These are phyloP conservation scores for Colletotrichum lindemuthianum DNA, from an alignment of 2,329 filamentous ascomycete species.

Conservation along the genomic window DNA sequence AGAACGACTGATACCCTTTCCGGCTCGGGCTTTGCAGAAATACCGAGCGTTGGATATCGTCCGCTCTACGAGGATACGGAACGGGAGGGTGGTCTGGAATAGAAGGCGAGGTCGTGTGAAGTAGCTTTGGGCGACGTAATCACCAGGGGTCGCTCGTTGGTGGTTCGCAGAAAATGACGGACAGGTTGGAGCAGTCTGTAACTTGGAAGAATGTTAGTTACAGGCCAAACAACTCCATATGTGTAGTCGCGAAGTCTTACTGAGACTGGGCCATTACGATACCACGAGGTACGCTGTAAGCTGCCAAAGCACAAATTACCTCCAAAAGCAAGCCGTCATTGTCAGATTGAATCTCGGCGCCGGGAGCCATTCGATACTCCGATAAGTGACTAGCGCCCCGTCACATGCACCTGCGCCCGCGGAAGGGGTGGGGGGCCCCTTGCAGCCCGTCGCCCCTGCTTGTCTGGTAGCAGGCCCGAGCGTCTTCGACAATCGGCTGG, in stretches of 20 bases:
- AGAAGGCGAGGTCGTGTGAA: conserved; percentile 18
- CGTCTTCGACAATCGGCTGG: neutral
- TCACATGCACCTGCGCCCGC: conserved; percentile 24
- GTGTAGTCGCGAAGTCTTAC: conserved; percentile 1
- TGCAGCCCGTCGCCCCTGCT: conserved; percentile 23
- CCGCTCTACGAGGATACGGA: neutral
- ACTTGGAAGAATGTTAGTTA: neutral
- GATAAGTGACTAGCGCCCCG: conserved; percentile 36
- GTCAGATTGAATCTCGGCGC: conserved; percentile 13
- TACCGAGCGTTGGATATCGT: neutral
- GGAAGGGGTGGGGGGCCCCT: conserved; percentile 16
- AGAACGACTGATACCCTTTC: conserved; percentile 30
- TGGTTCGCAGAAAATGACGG: conserved; percentile 21
- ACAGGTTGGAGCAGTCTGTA: conserved; percentile 11
- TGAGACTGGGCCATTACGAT: conserved; percentile 29
- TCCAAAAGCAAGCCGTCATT: conserved; percentile 10
- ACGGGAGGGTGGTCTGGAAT: neutral
- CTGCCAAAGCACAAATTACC: conserved; percentile 5
- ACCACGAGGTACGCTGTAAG: neutral
- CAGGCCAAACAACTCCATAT: neutral
- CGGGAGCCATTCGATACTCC: conserved; percentile 26
- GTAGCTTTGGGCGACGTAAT: conserved; percentile 30
- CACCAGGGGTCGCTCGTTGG: conserved; percentile 22
- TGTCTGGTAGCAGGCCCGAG: conserved; percentile 20
- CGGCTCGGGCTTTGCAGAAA: conserved; percentile 24